phyloP scores from a whole-genome alignment of 768 basidiomycete genomes.

The Strobilomyces echinocephalus region DNA sequence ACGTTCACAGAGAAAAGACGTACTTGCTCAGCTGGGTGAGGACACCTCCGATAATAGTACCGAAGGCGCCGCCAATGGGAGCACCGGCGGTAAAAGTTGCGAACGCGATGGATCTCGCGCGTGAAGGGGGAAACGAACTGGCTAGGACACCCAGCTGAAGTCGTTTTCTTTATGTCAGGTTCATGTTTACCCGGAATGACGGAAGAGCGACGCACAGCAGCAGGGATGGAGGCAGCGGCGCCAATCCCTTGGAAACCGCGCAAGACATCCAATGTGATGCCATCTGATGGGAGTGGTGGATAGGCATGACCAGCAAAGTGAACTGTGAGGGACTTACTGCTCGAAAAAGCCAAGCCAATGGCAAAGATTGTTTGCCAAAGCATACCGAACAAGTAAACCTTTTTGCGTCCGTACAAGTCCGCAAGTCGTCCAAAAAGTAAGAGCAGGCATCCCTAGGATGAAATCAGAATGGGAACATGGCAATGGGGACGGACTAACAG shows the following conservation, averaged over 20 bases:
- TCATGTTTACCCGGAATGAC: background rate
- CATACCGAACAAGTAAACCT: conserved; percentile 59
- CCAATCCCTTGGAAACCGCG: conserved; percentile 79
- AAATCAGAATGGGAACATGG: background rate
- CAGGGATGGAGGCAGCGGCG: conserved; percentile 68
- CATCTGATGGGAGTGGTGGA: conserved; percentile 34
- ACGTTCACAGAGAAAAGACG: conserved; percentile 1
- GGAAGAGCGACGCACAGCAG: conserved; percentile 44
- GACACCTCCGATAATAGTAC: conserved; percentile 63
- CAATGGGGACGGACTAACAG: conserved; percentile 34
- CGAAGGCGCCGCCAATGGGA: conserved; percentile 73
- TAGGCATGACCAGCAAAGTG: background rate
- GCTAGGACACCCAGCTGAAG: conserved; percentile 76
- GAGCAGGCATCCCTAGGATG: conserved; percentile 66
- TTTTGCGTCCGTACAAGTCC: conserved; percentile 74
- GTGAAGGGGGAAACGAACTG: conserved; percentile 64
- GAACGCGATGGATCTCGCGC: conserved; percentile 70
- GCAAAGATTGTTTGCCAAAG: conserved; percentile 50
- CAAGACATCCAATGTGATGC: conserved; percentile 59
- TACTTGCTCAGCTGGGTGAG: conserved; percentile 51
- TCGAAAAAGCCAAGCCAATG: conserved; percentile 60
- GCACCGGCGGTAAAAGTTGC: conserved; percentile 82
- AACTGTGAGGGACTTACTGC: conserved; percentile 31
- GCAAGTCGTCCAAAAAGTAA: conserved; percentile 76
- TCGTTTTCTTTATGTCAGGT: background rate